Percentiles rank a stretch among this genome's conserved stretches.
phyloP scores from a whole-genome alignment of 495 filamentous ascomycete species.

The Aspergillus ellipticus region DNA sequence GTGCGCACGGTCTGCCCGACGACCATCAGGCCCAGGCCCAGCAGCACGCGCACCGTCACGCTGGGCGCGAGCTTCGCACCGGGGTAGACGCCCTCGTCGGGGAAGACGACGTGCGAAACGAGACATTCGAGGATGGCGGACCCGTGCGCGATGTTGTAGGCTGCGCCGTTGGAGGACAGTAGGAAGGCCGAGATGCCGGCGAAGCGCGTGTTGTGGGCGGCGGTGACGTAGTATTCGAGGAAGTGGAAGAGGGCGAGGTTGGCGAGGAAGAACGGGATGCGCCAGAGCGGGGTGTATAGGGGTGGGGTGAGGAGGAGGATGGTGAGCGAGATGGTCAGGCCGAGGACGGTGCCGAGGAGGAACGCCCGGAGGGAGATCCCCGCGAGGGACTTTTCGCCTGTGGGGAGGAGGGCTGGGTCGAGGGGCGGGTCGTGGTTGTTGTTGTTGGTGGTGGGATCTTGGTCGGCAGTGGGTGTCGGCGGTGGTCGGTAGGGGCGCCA shows the following conservation, averaged over 20 bases:
- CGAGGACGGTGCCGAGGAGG: conserved; percentile 49
- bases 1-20: conserved; percentile 71
- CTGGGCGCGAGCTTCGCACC: conserved; percentile 18
- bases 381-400: conserved; percentile 64
- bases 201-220: conserved; percentile 70
- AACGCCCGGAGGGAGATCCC: conserved; percentile 78
- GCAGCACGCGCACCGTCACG: conserved; percentile 26
- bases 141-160: conserved; percentile 78
- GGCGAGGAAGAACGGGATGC: conserved; percentile 73
- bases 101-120: conserved; percentile 54
- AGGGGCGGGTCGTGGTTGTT: conserved; percentile 12
- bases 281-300: conserved; percentile 60
- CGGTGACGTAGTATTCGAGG: conserved; percentile 90
- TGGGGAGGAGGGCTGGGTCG: conserved; percentile 44
- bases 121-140: conserved; percentile 69
- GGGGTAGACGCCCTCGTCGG: conserved; percentile 35
- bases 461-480: background rate
- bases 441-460: background rate
- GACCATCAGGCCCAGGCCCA: conserved; percentile 61
- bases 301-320: conserved; percentile 32
- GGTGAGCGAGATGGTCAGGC: conserved; percentile 41
- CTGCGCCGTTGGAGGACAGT: conserved; percentile 77
- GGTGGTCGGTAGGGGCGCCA: conserved; percentile 4
- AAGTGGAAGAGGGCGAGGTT: conserved; percentile 85
- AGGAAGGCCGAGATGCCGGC: conserved; percentile 75